Base-by-base conservation (phyloP, 2,329 filamentous ascomycete genomes). In the Trichothecium roseum region DNA sequence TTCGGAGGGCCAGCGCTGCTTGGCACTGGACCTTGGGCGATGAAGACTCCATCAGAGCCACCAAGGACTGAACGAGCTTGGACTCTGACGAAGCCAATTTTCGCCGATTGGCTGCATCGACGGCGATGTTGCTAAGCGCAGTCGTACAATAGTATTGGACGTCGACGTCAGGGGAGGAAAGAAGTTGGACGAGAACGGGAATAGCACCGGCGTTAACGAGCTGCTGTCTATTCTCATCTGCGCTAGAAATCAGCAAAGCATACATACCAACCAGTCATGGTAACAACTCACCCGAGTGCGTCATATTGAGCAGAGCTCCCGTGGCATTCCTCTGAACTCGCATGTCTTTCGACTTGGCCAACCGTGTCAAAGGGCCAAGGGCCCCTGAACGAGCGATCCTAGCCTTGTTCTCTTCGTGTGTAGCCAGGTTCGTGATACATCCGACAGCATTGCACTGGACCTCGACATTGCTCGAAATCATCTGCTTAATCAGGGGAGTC, bases 111-210 rank as follows among this genome's bases (percentile, higher is more conserved):
- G 78, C 82, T 31, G 82, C 73, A 55, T 98, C 91, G 36, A 98
- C 91, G 6, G 91, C 91, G 48, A 98, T 98, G 59, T 98, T 98
- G 70, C 89, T 96, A 39, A 98, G 74, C 10, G 91, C 91, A 4
- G 91, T 98, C 14, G 91, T 98, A 66, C 91, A 98, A 63, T 98
- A 98, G 63, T 98, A 98, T 63, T 98, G 91, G 22, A 98, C 91
- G 54, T 98, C 91, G 46, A 95, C 88, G 53, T 98, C 91, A 39
- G 81, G 68, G 18, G 91, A 96, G 8, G 85, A 87, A 31, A 98
- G 78, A 17, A 98, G 78, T 54, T 95, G 87, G 28, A 98, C 91
- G 18, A 98, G 78, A 8, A 98, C 89, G 5, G 91, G 91, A 45
- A 98, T 95, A n/a, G 91, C 91, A 43, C 89, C 89, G 31, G 91